Base-by-base conservation (phyloP, 2,329 filamentous ascomycete genomes). In the Pseudogymnoascus sp. region DNA sequence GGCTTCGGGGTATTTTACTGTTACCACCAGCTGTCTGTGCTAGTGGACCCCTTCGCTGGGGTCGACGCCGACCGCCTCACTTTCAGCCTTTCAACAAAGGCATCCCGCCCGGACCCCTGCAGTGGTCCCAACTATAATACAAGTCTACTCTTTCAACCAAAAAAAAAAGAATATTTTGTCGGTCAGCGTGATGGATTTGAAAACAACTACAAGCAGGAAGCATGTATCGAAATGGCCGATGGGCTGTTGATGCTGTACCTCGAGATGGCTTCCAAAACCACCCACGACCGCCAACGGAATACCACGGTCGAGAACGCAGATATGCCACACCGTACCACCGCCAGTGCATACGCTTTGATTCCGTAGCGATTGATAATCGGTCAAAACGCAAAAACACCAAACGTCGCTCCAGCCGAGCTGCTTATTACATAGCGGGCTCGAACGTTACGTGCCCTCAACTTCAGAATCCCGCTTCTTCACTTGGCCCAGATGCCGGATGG, bases 181-280 rank as follows among this genome's bases (percentile, higher is more conserved):
- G 25, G 19, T 55, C 45, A 55, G 45, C 45, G 45, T 55, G 45
- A 55, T 55, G 45, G 45, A 33, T 55, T 55, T 55, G 1, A 55
- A 55, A 55, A 33, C n/a, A 55, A 55, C 19, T 55, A 55, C 45
- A 55, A 55, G 25, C 9, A 55, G 45, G 45, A 55, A 55, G 45
- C 45, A 55, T 55, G 45, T 55, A 30, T 55, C 45, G 45, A 55
- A 30, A 55, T 55, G 45, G 45, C 45, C 28, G 45, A 28, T 55
- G 25, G 19, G 45, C 45, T 55, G 28, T 55, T 55, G 45, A 55
- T 19, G 45, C 45, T 33, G 45, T 55, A n/a, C 45, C 45, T 33
- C 45, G 45, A 55, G 25, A 55, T 55, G 45, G 25, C 45, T 55
- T 55, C 45, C 45, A 33, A 55, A 33, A 11, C 28, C 28, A 55